These are phyloP conservation scores for Puccinia triticina DNA, from an alignment of 1,284 basidiomycete genomes.

Conservation along the genomic window DNA sequence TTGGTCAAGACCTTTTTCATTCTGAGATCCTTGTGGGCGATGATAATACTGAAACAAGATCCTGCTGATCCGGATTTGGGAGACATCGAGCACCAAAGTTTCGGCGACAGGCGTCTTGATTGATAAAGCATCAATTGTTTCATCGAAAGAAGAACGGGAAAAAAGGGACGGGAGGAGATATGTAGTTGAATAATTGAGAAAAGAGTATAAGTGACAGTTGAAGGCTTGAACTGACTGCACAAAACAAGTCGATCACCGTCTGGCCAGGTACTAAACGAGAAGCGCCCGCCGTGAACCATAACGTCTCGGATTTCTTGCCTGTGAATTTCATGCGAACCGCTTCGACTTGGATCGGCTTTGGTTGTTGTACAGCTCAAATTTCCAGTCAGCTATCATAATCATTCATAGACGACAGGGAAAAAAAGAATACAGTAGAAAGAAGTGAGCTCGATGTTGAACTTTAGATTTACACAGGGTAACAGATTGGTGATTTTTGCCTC, in stretches of 20 bases:
- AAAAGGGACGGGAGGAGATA: background rate
- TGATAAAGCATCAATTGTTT: background rate
- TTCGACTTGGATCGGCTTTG: slow-evolving; percentile 44
- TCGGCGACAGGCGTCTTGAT: slow-evolving; percentile 70
- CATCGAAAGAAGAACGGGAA: background rate
- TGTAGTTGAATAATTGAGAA: background rate
- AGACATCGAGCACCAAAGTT: slow-evolving; percentile 59
- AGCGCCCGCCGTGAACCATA: slow-evolving; percentile 46
- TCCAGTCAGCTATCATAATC: background rate
- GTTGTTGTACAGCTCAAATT: background rate
- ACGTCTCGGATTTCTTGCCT: slow-evolving; percentile 28
- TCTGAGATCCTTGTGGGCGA: slow-evolving; percentile 60
- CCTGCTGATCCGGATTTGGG: slow-evolving; percentile 58
- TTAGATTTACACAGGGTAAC: slow-evolving; percentile 70
- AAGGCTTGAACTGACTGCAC: slow-evolving; percentile 44
- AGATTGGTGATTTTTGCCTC: slow-evolving; percentile 68
- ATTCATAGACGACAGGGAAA: background rate
- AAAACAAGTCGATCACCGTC: slow-evolving; percentile 40
- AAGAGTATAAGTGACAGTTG: background rate
- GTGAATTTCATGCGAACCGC: slow-evolving; percentile 50
- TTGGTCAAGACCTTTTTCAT: background rate
- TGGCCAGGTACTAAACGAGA: slow-evolving; percentile 32
- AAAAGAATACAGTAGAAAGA: background rate
- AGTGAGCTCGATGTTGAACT: too few species aligned
- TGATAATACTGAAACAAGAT: slow-evolving; percentile 60